Conservation (phyloP, 768 basidiomycete genomes). For the Tubosaeta sp. region DNA sequence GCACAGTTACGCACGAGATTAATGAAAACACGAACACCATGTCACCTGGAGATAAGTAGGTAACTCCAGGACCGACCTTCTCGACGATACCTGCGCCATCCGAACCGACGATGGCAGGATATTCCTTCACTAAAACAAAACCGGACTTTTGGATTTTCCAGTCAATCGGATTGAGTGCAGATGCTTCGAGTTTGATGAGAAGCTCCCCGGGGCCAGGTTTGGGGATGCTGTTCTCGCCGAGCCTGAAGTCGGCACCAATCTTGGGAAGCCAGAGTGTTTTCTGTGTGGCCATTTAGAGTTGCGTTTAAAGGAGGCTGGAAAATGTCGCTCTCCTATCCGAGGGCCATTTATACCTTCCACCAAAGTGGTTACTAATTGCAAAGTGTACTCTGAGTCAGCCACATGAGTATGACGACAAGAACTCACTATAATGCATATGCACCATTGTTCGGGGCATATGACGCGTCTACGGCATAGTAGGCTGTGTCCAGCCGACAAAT, state of each 20-base stretch:
- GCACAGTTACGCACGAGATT: background rate
- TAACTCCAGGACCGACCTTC: slow-evolving; percentile 35
- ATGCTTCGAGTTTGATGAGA: slow-evolving; percentile 38
- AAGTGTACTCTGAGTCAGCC: too few relatives aligned
- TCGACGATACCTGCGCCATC: slow-evolving; percentile 38
- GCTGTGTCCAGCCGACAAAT: too few relatives aligned
- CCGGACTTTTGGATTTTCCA: slow-evolving; percentile 11
- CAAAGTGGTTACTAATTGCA: too few relatives aligned
- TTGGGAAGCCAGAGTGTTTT: slow-evolving; percentile 15
- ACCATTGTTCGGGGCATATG: too few relatives aligned
- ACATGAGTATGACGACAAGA: too few relatives aligned
- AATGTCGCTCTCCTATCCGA: too few relatives aligned
- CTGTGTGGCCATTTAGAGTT: slow-evolving; percentile 7
- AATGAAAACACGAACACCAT: slow-evolving; percentile 8
- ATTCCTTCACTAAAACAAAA: slow-evolving; percentile 27
- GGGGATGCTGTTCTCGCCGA: slow-evolving; percentile 20
- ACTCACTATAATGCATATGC: too few relatives aligned
- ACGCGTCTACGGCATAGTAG: too few relatives aligned
- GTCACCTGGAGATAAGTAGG: slow-evolving; percentile 31
- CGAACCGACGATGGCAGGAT: slow-evolving; percentile 33
- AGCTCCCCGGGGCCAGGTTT: slow-evolving; percentile 40
- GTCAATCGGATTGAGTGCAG: slow-evolving; percentile 44
- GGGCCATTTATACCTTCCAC: too few relatives aligned
- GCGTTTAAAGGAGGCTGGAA: too few relatives aligned
- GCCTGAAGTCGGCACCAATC: slow-evolving; percentile 7